Evolutionary conservation across 495 filamentous ascomycete species (phyloP), one percentile per base, ranked within the genome.

Genomic region (Mycothermus thermophilus): DNA sequence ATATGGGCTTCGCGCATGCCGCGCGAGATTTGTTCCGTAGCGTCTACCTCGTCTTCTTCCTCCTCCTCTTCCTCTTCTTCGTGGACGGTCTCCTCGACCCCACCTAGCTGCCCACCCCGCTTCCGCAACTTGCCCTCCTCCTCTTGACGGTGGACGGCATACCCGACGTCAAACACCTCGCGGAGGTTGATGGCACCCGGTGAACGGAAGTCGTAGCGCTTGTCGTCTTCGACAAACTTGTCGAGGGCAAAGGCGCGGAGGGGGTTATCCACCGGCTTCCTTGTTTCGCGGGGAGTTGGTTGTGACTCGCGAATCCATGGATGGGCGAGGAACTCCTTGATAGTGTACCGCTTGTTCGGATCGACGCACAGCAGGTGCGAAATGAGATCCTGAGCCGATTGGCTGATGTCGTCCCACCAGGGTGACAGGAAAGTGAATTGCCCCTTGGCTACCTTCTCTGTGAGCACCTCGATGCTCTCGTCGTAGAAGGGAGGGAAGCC

Each of bases 321-420:
- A 50, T 97, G 90, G 21, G 65, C 69, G 35, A 95, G 66, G 62
- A 95, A 95, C 44, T 95, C 73, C 41, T 67, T 71, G 55, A 95
- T 95, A 1, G 76, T 82, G 59, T 82, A 94, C 1, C 87, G 77
- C 59, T 88, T 83, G 30, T 87, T 80, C 3, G 87, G 87, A 51
- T 95, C 85, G 34, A 95, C 87, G 13, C 83, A 87, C 27, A 95
- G 67, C 3, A 97, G 75, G 54, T 96, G 90, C 0, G 83, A 83
- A 31, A 97, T 85, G 4, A 97, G 59, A 48, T 97, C 92, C 52
- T 96, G 83, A 1, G 90, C 90, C 0, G 83, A 76, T 58, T 93
- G 88, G 43, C 87, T 94, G 40, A 96, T 96, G 41, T 95, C 86
- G 47, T 97, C 90, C 90, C 90, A 97, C 90, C 90, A 97, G 1